These are phyloP conservation scores for Cryptococcus sp. DNA, from an alignment of 1,284 basidiomycete species.

Conservation along the genomic window DNA sequence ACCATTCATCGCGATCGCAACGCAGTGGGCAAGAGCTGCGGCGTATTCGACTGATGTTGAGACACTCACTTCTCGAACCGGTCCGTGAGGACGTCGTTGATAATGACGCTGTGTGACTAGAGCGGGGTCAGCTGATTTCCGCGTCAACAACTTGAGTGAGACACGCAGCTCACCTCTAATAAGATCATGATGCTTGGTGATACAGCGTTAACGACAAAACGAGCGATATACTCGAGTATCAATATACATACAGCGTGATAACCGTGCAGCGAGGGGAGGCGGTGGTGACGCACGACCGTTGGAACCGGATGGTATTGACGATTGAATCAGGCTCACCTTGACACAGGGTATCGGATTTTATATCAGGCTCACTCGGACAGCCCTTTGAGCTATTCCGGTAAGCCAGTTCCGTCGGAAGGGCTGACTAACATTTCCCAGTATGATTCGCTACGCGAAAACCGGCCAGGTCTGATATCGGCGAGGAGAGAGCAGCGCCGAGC, in stretches of 20 bases:
- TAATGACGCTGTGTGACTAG: slow-evolving; percentile 87
- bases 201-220: background rate
- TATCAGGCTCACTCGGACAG: slow-evolving; percentile 3
- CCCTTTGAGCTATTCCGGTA: no score
- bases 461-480: no score
- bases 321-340: background rate
- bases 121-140: slow-evolving; percentile 1
- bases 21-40: no score
- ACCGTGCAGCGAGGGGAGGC: background rate
- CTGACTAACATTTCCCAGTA: slow-evolving; percentile 12
- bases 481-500: no score
- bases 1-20: no score
- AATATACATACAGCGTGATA: background rate
- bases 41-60: background rate
- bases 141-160: no score
- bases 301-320: background rate
- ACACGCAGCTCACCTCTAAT: slow-evolving; percentile 66
- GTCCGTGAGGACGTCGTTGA: slow-evolving; percentile 86
- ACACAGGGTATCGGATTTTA: background rate
- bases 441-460: slow-evolving; percentile 6
- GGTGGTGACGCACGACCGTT: slow-evolving; percentile 6
- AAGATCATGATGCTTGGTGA: slow-evolving; percentile 63
- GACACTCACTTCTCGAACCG: slow-evolving; percentile 79
- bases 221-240: background rate
- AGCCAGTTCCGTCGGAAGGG: slow-evolving; percentile 12